A percentile compares a stretch with the other conserved stretches of the same genome.
Evolutionary conservation across 139 green algal genomes (phyloP).

Genomic region (Micractinium sp.): DNA sequence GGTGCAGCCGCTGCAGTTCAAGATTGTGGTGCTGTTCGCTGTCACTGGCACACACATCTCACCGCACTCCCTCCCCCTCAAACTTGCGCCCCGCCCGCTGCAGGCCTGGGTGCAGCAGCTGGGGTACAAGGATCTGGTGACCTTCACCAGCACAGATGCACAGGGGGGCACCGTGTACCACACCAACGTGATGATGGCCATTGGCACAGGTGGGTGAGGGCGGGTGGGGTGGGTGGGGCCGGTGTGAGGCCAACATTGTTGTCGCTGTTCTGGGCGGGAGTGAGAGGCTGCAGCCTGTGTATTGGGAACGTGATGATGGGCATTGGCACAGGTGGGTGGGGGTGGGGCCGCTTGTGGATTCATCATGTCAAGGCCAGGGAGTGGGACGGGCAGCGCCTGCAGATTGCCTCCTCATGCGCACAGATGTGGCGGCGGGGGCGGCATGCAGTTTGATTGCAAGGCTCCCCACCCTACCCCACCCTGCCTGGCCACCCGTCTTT

Average conservation of each 20-base stretch:
- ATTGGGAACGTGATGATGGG: too few species aligned
- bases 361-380: too few species aligned
- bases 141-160: constrained; percentile 58
- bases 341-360: too few species aligned
- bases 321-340: too few species aligned
- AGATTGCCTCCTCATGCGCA: too few species aligned
- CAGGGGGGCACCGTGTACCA: constrained; percentile 87
- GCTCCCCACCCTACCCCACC: too few species aligned
- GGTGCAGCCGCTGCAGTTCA: constrained; percentile 66
- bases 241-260: too few species aligned
- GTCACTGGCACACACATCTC: too few species aligned
- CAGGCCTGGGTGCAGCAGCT: constrained; percentile 17
- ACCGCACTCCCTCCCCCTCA: neutral
- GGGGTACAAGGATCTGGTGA: constrained; percentile 75
- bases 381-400: too few species aligned
- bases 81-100: neutral
- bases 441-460: too few species aligned
- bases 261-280: neutral
- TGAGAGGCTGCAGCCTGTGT: too few species aligned
- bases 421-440: too few species aligned
- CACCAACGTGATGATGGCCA: constrained; percentile 86
- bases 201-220: constrained; percentile 15
- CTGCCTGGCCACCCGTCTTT: neutral
- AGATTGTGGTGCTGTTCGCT: constrained; percentile 57
- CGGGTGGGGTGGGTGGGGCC: neutral